These are phyloP conservation scores for Pleurotus tuoliensis DNA, from an alignment of 768 basidiomycete genomes.

Conservation along the genomic window DNA sequence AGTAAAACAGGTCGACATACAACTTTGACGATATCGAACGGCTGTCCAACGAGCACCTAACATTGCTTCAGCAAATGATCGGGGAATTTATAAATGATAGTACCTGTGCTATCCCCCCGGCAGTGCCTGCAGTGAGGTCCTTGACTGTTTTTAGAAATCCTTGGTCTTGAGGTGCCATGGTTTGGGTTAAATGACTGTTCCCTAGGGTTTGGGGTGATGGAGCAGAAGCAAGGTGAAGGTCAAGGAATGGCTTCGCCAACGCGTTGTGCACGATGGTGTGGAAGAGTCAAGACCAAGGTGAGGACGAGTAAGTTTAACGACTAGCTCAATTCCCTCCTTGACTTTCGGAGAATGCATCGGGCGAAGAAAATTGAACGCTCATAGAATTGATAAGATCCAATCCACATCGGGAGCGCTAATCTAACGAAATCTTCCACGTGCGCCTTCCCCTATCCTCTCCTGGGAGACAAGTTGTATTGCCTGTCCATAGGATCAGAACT, in stretches of 20 bases:
- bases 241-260: background rate
- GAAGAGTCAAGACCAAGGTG: background rate
- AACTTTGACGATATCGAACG: slow-evolving; percentile 97
- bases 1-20: slow-evolving; percentile 41
- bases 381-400: no score
- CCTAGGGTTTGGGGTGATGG: background rate
- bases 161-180: slow-evolving; percentile 21
- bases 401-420: no score
- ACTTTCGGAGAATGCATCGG: slow-evolving; percentile 1
- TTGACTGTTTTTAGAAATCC: slow-evolving; percentile 63
- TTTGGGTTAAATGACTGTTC: background rate
- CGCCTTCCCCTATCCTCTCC: no score
- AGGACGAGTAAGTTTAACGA: background rate
- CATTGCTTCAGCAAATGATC: background rate
- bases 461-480: no score
- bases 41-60: slow-evolving; percentile 86
- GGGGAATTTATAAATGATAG: background rate
- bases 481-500: no score
- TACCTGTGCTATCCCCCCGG: slow-evolving; percentile 88
- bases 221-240: background rate
- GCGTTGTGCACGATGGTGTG: background rate
- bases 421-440: no score
- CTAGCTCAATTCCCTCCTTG: slow-evolving; percentile 4
- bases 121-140: slow-evolving; percentile 86
- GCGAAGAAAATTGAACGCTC: background rate